Evolutionary conservation across 2,329 filamentous ascomycete genomes (phyloP).

Genomic region (Uncinocarpus reesii): DNA sequence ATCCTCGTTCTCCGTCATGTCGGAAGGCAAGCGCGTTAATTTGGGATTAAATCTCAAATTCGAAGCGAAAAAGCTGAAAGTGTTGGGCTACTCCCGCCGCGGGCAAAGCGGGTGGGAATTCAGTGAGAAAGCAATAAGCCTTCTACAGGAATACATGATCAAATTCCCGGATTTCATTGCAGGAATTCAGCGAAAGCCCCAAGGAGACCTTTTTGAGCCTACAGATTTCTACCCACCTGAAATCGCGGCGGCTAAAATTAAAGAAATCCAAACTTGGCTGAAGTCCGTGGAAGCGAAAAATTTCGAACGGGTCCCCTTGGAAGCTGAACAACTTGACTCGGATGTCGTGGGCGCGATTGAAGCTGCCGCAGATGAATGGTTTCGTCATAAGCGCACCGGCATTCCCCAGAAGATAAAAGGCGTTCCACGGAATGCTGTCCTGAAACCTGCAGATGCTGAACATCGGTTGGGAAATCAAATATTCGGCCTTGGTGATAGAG

Average conservation of each 20-base stretch:
- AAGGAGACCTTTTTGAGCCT: constrained; percentile 71
- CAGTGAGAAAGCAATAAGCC: constrained; percentile 66
- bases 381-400: constrained; percentile 43
- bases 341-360: constrained; percentile 76
- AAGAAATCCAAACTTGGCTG: constrained; percentile 88
- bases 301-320: constrained; percentile 90
- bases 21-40: constrained; percentile 75
- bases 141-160: constrained; percentile 83
- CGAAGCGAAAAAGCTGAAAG: constrained; percentile 88
- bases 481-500: constrained; percentile 76
- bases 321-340: constrained; percentile 92
- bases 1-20: constrained; percentile 76
- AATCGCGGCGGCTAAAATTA: constrained; percentile 66
- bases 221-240: constrained; percentile 74
- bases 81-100: constrained; percentile 87
- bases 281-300: constrained; percentile 84
- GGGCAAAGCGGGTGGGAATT: constrained; percentile 88
- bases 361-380: constrained; percentile 56
- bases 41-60: constrained; percentile 95
- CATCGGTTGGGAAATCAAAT: constrained; percentile 76
- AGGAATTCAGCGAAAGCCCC: constrained; percentile 72
- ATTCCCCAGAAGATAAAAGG: constrained; percentile 62
- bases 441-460: constrained; percentile 94
- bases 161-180: constrained; percentile 93
- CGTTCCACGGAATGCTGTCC: constrained; percentile 73